Evolutionary conservation across 164 flowering plant genomes (phyloP).

Genomic region (Umbilicus rupestris): DNA sequence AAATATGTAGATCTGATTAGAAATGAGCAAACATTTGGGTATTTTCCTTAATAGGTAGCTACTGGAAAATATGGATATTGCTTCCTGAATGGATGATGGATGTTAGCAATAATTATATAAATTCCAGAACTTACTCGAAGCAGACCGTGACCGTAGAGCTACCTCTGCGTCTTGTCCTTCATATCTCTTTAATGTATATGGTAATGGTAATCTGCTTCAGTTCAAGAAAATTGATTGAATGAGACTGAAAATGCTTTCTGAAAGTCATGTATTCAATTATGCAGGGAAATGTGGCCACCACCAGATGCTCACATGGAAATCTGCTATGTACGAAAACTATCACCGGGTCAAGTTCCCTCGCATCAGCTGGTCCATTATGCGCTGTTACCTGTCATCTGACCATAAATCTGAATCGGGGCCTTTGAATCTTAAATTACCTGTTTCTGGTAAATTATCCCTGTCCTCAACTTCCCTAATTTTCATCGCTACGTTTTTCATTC

Average conservation of each 20-base stretch:
- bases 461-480: not conserved
- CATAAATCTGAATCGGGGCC: not conserved
- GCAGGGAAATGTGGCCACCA: not conserved
- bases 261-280: not conserved
- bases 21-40: not conserved
- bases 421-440: not conserved
- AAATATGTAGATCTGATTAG: not conserved
- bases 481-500: not conserved
- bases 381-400: not conserved
- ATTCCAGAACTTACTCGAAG: not conserved
- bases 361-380: not conserved
- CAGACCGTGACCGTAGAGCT: not conserved
- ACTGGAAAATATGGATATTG: too few species aligned
- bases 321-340: not conserved
- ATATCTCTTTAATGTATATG: not conserved
- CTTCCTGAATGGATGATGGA: not conserved
- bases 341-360: not conserved
- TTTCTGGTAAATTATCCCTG: not conserved
- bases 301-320: conserved; percentile 1
- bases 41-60: too few species aligned
- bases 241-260: not conserved
- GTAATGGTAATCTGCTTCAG: not conserved
- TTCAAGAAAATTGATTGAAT: not conserved
- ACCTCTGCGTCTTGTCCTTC: not conserved
- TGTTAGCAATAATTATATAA: not conserved